Evolutionary conservation across 208 protist species (phyloP), one percentile per base, ranked within the genome.

Genomic region (Balamuthia mandrillaris): DNA sequence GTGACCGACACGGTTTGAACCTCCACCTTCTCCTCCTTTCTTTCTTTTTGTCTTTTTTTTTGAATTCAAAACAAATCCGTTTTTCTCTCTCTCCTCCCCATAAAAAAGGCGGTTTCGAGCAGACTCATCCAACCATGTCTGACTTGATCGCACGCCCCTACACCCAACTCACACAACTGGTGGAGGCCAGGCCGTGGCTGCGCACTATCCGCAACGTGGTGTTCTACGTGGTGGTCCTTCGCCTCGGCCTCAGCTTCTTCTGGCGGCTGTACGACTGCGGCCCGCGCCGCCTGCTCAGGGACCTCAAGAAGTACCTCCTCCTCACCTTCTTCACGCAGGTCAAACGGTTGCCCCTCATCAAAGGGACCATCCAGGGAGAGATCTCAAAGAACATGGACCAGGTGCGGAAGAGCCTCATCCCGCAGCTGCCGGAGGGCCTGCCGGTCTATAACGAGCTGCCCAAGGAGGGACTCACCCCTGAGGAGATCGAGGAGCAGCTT

Each of bases 181-280:
- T n/a, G n/a, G n/a, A n/a, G n/a, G n/a, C n/a, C n/a, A n/a, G n/a
- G n/a, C n/a, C n/a, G n/a, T n/a, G n/a, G n/a, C n/a, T n/a, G n/a
- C n/a, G n/a, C n/a, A 78, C 39, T 1, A 9, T 78, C 45, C 0
- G 68, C 1, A 78, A 78, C 16, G 68, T 47, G 2, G 58, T 78
- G 7, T 78, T 78, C 45, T 31, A 58, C 44, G 39, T 78, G 29
- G 45, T 78, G 14, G 68, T 78, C 7, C 24, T 78, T 49, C 14
- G 44, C 18, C 58, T 58, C 18, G 68, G 68, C 45, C 27, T 29
- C 44, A 78, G 24, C 45, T n/a, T 37, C 24, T 14, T 78, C 27
- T 78, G 68, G 68, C 31, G 24, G 0, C 68, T 78, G 18, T 78
- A 78, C 68, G 68, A 78, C 27, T 41, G 51, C 24, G 68, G 68